Evolutionary conservation across 1,284 basidiomycete genomes (phyloP).

Genomic region (Microbotryum saponariae): DNA sequence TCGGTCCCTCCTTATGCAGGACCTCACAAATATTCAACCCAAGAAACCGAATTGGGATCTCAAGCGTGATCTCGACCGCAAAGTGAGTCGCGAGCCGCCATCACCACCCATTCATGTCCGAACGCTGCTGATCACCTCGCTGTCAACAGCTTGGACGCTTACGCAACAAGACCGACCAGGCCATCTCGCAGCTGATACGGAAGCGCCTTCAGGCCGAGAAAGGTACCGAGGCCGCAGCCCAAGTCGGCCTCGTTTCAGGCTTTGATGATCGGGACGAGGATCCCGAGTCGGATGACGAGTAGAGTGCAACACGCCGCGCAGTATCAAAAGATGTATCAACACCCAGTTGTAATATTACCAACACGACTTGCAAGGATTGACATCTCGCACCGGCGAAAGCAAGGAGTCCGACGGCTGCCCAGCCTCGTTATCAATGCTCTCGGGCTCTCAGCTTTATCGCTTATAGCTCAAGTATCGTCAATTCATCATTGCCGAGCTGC

Average conservation of each 20-base stretch:
- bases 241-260: slow-evolving; percentile 19
- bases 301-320: neutral
- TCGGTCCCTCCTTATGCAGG: slow-evolving; percentile 48
- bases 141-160: slow-evolving; percentile 55
- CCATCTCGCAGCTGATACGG: slow-evolving; percentile 79
- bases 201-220: slow-evolving; percentile 31
- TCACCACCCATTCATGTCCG: neutral
- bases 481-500: no score
- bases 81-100: slow-evolving; percentile 4
- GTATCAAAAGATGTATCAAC: neutral
- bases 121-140: slow-evolving; percentile 21
- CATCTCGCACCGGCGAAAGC: no score
- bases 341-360: neutral
- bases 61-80: slow-evolving; percentile 86
- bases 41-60: slow-evolving; percentile 96
- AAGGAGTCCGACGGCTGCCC: no score
- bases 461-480: no score
- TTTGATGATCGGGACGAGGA: slow-evolving; percentile 16
- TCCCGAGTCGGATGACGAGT: slow-evolving; percentile 15
- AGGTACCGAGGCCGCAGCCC: slow-evolving; percentile 12
- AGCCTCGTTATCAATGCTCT: no score
- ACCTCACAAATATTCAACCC: slow-evolving; percentile 92
- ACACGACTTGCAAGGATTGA: no score
- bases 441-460: no score
- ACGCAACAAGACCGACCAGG: slow-evolving; percentile 83